Percentiles rank a stretch among this genome's conserved stretches.
These are phyloP conservation scores for Cercospora sp. DNA, from an alignment of 2,329 filamentous ascomycete species.

Conservation along the genomic window DNA sequence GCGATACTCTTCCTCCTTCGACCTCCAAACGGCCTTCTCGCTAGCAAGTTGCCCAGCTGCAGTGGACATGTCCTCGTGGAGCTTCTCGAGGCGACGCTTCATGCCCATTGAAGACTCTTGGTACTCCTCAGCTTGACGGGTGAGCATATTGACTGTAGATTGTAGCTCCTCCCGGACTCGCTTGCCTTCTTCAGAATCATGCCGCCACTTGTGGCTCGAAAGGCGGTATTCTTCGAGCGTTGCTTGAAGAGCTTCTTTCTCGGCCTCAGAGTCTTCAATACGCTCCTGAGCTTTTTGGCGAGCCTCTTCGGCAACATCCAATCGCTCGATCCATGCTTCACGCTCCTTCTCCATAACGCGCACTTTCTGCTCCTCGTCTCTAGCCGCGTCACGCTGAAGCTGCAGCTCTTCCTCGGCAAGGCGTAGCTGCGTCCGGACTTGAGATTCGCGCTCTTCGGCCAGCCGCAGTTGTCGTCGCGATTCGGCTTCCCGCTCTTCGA, in stretches of 20 bases:
- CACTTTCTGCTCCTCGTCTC: slow-evolving; percentile 47
- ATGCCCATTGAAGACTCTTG: slow-evolving; percentile 61
- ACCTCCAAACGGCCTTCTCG: slow-evolving; percentile 76
- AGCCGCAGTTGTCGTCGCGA: slow-evolving; percentile 38
- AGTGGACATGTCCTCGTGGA: slow-evolving; percentile 83
- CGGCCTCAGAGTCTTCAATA: slow-evolving; percentile 50
- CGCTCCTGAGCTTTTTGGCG: slow-evolving; percentile 34
- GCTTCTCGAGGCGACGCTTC: slow-evolving; percentile 76
- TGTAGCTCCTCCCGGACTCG: slow-evolving; percentile 68
- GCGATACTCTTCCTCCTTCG: slow-evolving; percentile 61
- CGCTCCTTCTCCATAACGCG: slow-evolving; percentile 47
- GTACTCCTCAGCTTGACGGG: slow-evolving; percentile 79
- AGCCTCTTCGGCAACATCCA: slow-evolving; percentile 40
- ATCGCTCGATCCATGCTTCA: slow-evolving; percentile 42
- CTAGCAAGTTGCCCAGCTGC: slow-evolving; percentile 77
- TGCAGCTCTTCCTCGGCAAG: slow-evolving; percentile 52
- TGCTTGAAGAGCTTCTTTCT: slow-evolving; percentile 61
- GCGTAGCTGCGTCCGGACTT: slow-evolving; percentile 47
- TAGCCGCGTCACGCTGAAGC: slow-evolving; percentile 46
- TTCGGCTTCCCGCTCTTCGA: slow-evolving; percentile 46
- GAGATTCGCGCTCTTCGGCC: slow-evolving; percentile 47
- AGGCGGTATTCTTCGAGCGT: slow-evolving; percentile 65
- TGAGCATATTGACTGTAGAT: slow-evolving; percentile 64
- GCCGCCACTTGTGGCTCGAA: slow-evolving; percentile 59
- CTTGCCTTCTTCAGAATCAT: slow-evolving; percentile 58